Base-by-base conservation (phyloP, 2,329 filamentous ascomycete species). In the Thelonectria rubi region DNA sequence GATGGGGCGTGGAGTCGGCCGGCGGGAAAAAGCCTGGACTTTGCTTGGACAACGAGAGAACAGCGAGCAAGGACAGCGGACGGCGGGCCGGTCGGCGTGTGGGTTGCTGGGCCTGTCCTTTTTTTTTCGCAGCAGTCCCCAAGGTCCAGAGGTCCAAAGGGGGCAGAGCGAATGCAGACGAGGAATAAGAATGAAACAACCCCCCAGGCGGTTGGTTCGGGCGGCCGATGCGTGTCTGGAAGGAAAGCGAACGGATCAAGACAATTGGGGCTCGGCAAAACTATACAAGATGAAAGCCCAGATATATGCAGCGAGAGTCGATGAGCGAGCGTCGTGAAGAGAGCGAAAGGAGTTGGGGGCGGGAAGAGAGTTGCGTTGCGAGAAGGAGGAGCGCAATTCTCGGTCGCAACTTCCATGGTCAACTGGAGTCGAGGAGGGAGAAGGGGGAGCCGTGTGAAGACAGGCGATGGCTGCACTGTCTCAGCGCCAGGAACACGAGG, bases 1-100 rank as follows among this genome's bases (percentile, higher is more conserved):
- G 32, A 58, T 59, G 62, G 60, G 65, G 55, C 69, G 69, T 66
- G 63, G 63, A 70, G 54, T 63, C 65, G 60, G 57, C 53, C 39
- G 42, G 45, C 11, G 26, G 26, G 26, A 24, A 48, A 39, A 48
- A 45, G 24, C 37, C 62, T 60, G 54, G 43, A 47, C 15, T 64
- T 37, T 64, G 60, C 60, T 61, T 58, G 62, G 67, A 45, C 63
- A 66, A 63, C 45, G 69, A 63, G 67, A 47, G 60, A 30, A 67
- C 57, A 55, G 59, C 59, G 61, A 62, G 63, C 60, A 60, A 58
- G 54, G 58, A 37, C 48, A 60, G 62, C 39, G 63, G 47, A 39
- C 37, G 61, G 65, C 66, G 60, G 65, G 65, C 56, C 60, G 49
- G 24, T 20, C 26, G 34, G 30, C 32, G 37, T 30, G 40, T 49